Base-by-base conservation (phyloP, 192 early-diverging fungal genomes). In the Lobosporangium transversale region DNA sequence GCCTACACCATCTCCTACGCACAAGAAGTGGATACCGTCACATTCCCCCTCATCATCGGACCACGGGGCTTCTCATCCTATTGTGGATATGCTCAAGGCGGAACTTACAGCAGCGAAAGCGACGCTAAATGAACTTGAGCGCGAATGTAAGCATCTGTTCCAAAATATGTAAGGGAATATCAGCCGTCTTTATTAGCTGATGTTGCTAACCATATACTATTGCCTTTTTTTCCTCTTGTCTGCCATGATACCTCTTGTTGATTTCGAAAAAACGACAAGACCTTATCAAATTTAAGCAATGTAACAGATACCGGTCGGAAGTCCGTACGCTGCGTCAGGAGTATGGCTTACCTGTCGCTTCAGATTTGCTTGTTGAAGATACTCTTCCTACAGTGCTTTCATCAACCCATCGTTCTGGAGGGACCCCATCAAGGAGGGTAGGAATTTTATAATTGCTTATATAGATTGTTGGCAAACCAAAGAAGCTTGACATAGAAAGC, bases 81-180 rank as follows among this genome's bases (percentile, higher is more conserved):
- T 80, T 21, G 51, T 70, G 8, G 78, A 80, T 31, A 70, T 80
- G 65, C 64, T 80, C n/a, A 70, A 67, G 42, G 78, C 78, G 26
- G 78, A 80, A 17, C 42, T 80, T 10, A 62, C 69, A 1, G 78
- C 66, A 47, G 60, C 70, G 31, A 69, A 66, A 45, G 66, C 70
- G n/a, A 65, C 64, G 1, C 27, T 80, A 23, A 62, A 80, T n/a
- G 78, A 80, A 35, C 78, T 80, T 23, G 78, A 80, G 52, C 69
- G 78, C 9, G 78, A 80, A 73, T 68, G 78, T 80, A 62, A 56
- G 68, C 20, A 31, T 50, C 23, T 24, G 24, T 12, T 9, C 9
- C 12, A 26, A 50, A 2, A 2, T 7, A 5, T 15, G 4, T 26
- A 23, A 9, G 4, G n/a, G n/a, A n/a, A n/a, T n/a, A 26, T 9